Evolutionary conservation across 768 basidiomycete species (phyloP).

Genomic region (Hypsizygus marmoreus): DNA sequence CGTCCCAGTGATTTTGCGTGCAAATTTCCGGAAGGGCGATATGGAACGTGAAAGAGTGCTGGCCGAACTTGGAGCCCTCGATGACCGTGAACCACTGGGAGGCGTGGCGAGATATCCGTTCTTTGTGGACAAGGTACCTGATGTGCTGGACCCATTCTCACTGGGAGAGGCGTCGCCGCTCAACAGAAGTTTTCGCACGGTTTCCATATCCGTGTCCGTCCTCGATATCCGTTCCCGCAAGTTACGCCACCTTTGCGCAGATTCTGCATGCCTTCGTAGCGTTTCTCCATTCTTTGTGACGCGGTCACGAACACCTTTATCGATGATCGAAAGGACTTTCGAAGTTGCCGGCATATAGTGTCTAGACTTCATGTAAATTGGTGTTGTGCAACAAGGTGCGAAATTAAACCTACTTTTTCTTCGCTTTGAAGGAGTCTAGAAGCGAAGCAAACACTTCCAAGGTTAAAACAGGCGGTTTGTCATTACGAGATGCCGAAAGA

Average conservation of each 20-base stretch:
- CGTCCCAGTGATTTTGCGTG: conserved; percentile 63
- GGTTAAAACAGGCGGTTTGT: conserved; percentile 45
- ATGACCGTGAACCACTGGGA: conserved; percentile 46
- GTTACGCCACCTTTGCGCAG: conserved; percentile 81
- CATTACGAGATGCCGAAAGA: conserved; percentile 48
- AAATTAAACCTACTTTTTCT: conserved; percentile 68
- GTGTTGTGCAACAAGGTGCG: conserved; percentile 8
- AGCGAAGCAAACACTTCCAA: conserved; percentile 67
- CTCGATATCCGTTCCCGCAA: conserved; percentile 77
- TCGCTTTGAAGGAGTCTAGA: conserved; percentile 79
- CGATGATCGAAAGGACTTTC: conserved; percentile 91
- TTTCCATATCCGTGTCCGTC: conserved; percentile 84
- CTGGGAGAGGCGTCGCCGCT: conserved; percentile 53
- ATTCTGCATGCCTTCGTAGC: conserved; percentile 85
- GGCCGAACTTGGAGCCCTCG: conserved; percentile 45
- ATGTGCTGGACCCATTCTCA: conserved; percentile 71
- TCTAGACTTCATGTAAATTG: conserved; percentile 39
- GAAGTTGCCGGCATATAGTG: conserved; percentile 94
- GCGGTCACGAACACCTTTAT: conserved; percentile 90
- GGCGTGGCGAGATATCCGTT: conserved; percentile 72
- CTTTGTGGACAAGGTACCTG: conserved; percentile 51
- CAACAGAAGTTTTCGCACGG: conserved; percentile 58
- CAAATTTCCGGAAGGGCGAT: conserved; percentile 80
- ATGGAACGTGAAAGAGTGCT: conserved; percentile 73
- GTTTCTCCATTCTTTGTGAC: conserved; percentile 98